phyloP scores from a whole-genome alignment of 2,329 filamentous ascomycete genomes.

The Arthroderma sp. region DNA sequence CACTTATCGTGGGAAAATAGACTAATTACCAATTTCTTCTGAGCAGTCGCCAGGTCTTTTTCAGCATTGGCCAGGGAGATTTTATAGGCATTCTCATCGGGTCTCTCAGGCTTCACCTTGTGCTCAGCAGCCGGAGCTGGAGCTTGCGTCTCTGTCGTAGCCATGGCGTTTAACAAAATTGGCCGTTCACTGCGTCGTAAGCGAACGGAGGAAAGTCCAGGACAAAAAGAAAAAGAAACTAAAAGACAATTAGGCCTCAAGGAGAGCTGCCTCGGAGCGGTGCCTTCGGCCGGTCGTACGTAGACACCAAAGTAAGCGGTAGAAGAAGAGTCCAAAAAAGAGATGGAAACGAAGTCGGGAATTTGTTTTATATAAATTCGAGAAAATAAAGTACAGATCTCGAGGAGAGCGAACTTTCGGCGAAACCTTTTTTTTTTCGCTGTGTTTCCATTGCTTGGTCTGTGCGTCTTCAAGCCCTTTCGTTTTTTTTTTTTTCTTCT shows the following conservation, averaged over 20 bases:
- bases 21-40: constrained; percentile 59
- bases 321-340: background rate
- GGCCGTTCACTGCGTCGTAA: background rate
- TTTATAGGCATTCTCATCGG: constrained; percentile 77
- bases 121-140: constrained; percentile 26
- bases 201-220: background rate
- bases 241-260: background rate
- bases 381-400: background rate
- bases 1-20: constrained; percentile 22
- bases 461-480: background rate
- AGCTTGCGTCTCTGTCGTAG: constrained; percentile 9
- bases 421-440: background rate
- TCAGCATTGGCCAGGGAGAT: constrained; percentile 65
- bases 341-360: too few relatives aligned
- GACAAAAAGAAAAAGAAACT: background rate
- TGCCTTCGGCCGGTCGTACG: background rate
- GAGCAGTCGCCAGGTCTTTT: constrained; percentile 69
- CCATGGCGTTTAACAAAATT: background rate
- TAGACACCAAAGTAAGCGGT: background rate
- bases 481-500: background rate
- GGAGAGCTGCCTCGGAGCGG: too few relatives aligned
- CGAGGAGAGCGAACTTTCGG: too few relatives aligned
- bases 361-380: too few relatives aligned
- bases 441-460: background rate
- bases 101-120: constrained; percentile 62